phyloP scores from a whole-genome alignment of 1,284 basidiomycete genomes.

The Trichosporon asahii region DNA sequence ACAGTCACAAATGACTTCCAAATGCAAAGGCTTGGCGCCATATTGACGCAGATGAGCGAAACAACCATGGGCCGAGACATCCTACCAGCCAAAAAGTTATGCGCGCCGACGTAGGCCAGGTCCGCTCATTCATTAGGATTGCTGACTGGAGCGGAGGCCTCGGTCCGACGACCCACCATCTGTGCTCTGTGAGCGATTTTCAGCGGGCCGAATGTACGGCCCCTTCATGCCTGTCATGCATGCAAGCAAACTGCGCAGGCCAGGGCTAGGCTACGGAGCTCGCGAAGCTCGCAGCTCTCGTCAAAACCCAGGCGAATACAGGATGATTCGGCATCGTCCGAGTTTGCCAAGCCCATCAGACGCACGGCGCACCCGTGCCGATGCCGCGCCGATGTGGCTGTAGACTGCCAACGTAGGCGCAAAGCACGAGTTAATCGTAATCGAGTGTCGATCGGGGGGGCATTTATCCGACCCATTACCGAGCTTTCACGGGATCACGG shows the following conservation, averaged over 20 bases:
- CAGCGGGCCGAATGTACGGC: neutral
- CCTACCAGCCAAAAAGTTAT: too few species aligned
- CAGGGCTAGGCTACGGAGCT: neutral
- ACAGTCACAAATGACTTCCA: neutral
- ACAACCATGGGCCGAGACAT: too few species aligned
- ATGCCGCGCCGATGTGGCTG: neutral
- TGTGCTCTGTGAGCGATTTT: neutral
- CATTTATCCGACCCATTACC: constrained; percentile 9
- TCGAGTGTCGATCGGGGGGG: neutral
- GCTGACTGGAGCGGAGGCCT: neutral
- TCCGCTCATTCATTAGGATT: too few species aligned
- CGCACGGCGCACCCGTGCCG: neutral
- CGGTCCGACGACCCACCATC: neutral
- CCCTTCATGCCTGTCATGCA: neutral
- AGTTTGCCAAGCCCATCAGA: neutral
- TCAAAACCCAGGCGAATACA: neutral
- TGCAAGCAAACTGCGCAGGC: neutral
- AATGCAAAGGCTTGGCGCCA: neutral
- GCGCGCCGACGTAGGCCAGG: too few species aligned
- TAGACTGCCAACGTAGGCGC: neutral
- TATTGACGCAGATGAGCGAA: neutral
- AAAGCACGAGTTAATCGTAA: neutral
- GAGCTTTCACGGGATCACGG: neutral
- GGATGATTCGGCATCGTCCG: neutral
- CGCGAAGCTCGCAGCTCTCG: neutral